Base-by-base conservation (phyloP, 495 filamentous ascomycete genomes). In the Darksidea phi region DNA sequence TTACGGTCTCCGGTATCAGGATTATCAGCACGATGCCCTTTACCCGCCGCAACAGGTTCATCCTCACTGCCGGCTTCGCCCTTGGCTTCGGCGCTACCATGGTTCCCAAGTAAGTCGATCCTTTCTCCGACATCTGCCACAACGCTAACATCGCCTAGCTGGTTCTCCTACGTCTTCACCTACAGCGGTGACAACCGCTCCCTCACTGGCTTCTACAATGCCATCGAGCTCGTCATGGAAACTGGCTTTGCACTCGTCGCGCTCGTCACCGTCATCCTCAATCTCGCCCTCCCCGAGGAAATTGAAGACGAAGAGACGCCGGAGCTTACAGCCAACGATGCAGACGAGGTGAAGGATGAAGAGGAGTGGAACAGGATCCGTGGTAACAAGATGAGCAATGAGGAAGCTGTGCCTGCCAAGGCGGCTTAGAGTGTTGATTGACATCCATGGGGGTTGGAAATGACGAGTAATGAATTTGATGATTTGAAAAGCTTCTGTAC, bases 41-140 rank as follows among this genome's bases (percentile, higher is more conserved):
- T 74, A 95, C 84, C 25, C 83, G 91, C 6, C 86, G 91, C 52
- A 96, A 90, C 68, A 82, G 91, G 2, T 97, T 96, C 74, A 87
- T 97, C 69, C 79, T 96, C 41, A 93, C 91, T 0, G 88, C 88
- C 2, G 80, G 85, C 6, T 78, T 96, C 45, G 74, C 89, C 0
- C 68, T 95, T 18, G 91, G 92, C 26, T 87, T 88, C 72, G 88
- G 85, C 54, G 90, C 90, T 6, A 95, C 89, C 0, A 72, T 96
- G 11, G 87, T 95, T 0, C 89, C 92, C 0, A 80, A 78, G 70
- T 78, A 70, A 77, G 75, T 70, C 36, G n/a, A 17, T 53, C 10
- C 10, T 28, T 43, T 37, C 12, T 48, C 54, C 26, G 11, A 12
- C 18, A 28, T 37, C 24, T 12, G 13, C 11, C 4, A 36, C 17